A percentile compares a stretch with the other conserved stretches of the same genome.
phyloP scores from a whole-genome alignment of 805 yeast species.

The Kurtzmaniella fragi region DNA sequence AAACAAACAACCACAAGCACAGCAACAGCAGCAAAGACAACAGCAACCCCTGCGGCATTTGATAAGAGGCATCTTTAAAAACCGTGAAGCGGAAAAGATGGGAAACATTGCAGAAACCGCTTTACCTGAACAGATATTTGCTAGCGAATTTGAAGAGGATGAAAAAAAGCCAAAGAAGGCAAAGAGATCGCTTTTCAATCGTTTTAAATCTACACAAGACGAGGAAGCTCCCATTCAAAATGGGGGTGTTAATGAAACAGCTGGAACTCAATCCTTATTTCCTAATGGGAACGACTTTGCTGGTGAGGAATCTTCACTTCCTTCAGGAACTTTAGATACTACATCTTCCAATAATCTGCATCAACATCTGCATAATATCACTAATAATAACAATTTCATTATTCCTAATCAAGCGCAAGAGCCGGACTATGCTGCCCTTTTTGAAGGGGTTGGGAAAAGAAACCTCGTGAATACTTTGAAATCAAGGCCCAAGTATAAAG shows the following conservation, averaged over 20 bases:
- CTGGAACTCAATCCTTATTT: neutral
- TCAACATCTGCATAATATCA: neutral
- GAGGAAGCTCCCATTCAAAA: constrained; percentile 12
- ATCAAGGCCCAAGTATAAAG: constrained; percentile 17
- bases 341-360: neutral
- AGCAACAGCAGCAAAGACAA: constrained; percentile 2
- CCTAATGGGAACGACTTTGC: constrained; percentile 3
- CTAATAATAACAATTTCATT: neutral
- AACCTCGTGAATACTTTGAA: constrained; percentile 22
- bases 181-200: constrained; percentile 32
- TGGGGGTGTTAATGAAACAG: constrained; percentile 5
- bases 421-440: constrained; percentile 41
- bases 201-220: constrained; percentile 24
- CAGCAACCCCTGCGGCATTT: constrained; percentile 1
- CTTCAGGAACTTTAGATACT: too few species aligned
- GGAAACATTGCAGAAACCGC: neutral
- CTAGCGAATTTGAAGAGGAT: neutral
- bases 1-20: constrained; percentile 1
- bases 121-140: neutral
- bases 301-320: neutral
- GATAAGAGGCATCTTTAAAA: constrained; percentile 14
- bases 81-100: constrained; percentile 2
- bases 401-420: constrained; percentile 10
- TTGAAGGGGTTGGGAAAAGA: constrained; percentile 39
- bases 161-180: constrained; percentile 27